Evolutionary conservation across 2,329 filamentous ascomycete genomes (phyloP).

Genomic region (Periconia sp.): DNA sequence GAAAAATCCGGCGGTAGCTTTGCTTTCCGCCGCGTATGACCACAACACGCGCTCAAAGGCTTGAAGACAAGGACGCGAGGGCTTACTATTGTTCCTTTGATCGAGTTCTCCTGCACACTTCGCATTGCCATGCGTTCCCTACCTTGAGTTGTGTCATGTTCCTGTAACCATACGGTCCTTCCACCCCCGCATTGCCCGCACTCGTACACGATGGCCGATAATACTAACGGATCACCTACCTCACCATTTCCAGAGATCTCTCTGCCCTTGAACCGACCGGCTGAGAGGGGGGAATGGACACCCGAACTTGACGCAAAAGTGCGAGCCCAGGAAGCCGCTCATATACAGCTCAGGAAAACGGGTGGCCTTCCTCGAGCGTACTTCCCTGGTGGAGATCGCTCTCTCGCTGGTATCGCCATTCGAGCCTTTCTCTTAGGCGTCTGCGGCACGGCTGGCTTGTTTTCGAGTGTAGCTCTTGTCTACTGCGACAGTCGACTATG

Average conservation of each 20-base stretch:
- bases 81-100: slow-evolving; percentile 23
- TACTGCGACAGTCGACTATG: slow-evolving; percentile 55
- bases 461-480: slow-evolving; percentile 34
- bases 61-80: no score
- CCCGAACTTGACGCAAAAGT: slow-evolving; percentile 33
- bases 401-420: slow-evolving; percentile 54
- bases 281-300: slow-evolving; percentile 28
- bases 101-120: not conserved
- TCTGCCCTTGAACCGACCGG: slow-evolving; percentile 32
- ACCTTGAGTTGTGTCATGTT: slow-evolving; percentile 9
- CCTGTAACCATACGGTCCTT: slow-evolving; percentile 2
- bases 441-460: slow-evolving; percentile 40
- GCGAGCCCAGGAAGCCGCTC: slow-evolving; percentile 30
- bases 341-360: slow-evolving; percentile 18
- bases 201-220: slow-evolving; percentile 22
- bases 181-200: not conserved
- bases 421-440: slow-evolving; percentile 54
- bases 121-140: slow-evolving; percentile 5
- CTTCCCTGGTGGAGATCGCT: slow-evolving; percentile 50
- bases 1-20: not conserved
- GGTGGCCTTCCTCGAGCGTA: slow-evolving; percentile 39
- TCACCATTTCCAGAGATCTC: slow-evolving; percentile 37
- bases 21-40: no score
- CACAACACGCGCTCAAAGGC: not conserved
- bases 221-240: slow-evolving; percentile 26